Conservation (phyloP, 169 alveolate species). For the Amoebophrya sp. region DNA sequence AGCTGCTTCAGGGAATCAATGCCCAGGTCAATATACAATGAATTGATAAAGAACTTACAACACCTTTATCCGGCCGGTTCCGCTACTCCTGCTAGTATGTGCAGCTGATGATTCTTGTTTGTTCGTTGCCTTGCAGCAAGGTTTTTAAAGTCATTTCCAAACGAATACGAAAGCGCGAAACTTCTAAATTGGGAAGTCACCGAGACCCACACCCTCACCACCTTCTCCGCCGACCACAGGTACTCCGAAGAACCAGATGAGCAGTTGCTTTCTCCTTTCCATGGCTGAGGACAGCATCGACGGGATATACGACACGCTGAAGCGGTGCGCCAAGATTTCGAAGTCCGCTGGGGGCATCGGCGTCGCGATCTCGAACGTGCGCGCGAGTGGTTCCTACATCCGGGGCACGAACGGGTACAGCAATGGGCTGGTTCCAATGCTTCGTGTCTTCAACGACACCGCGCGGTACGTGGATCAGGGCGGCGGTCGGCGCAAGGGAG, state of each 20-base stretch:
- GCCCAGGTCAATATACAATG: no score
- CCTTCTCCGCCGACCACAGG: not conserved
- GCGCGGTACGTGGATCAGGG: constrained; percentile 55
- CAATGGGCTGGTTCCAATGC: constrained; percentile 97
- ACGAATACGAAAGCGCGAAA: no score
- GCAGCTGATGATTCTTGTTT: no score
- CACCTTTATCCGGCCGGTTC: no score
- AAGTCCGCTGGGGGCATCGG: constrained; percentile 98
- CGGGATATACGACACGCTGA: constrained; percentile 85
- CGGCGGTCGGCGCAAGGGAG: constrained; percentile 93
- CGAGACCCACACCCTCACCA: no score
- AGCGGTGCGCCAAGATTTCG: constrained; percentile 79
- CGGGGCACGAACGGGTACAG: constrained; percentile 95
- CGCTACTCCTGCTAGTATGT: no score
- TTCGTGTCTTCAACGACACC: constrained; percentile 65
- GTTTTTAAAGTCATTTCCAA: no score
- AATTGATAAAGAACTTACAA: no score
- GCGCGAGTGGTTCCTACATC: constrained; percentile 90
- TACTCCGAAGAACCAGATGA: constrained; percentile 90
- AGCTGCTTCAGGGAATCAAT: no score
- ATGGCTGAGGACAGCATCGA: constrained; percentile 88
- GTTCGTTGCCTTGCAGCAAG: no score
- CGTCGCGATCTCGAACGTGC: constrained; percentile 78
- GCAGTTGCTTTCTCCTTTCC: constrained; percentile 73
- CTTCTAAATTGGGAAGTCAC: no score